A percentile compares a stretch with the other conserved stretches of the same genome.
Evolutionary conservation across 2,329 filamentous ascomycete species (phyloP).

Genomic region (Ophiostoma fasciatum): DNA sequence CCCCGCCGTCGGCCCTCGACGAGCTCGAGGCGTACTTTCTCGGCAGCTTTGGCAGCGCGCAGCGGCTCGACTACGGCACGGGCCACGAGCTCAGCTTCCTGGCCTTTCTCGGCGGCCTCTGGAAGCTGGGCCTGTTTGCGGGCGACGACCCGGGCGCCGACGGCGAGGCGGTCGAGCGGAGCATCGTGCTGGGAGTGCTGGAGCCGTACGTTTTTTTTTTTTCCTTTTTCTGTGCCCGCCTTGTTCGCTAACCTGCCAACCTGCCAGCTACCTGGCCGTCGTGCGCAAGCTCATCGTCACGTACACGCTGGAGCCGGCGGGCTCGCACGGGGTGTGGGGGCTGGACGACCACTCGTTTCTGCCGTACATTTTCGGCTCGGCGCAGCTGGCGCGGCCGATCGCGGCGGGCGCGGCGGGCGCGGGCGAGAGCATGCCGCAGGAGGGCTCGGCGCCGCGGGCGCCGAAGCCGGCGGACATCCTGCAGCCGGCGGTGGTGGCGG

Average conservation of each 20-base stretch:
- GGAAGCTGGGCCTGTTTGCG: slow-evolving; percentile 74
- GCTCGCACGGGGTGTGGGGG: slow-evolving; percentile 95
- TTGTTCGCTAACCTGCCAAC: not conserved
- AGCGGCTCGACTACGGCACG: slow-evolving; percentile 87
- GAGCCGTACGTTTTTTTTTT: slow-evolving; percentile 49
- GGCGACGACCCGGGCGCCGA: slow-evolving; percentile 22
- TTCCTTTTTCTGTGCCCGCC: not conserved
- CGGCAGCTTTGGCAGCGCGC: slow-evolving; percentile 74
- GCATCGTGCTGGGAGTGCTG: slow-evolving; percentile 67
- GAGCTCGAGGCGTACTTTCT: slow-evolving; percentile 71
- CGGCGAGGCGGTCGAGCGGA: slow-evolving; percentile 51
- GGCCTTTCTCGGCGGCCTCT: slow-evolving; percentile 77
- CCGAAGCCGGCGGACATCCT: slow-evolving; percentile 58
- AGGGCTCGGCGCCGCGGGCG: slow-evolving; percentile 60
- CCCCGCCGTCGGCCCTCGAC: slow-evolving; percentile 20
- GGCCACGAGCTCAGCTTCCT: slow-evolving; percentile 92
- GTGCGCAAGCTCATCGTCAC: slow-evolving; percentile 72
- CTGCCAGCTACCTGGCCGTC: slow-evolving; percentile 56
- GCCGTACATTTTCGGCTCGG: slow-evolving; percentile 89
- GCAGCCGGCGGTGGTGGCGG: slow-evolving; percentile 47
- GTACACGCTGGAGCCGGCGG: slow-evolving; percentile 88
- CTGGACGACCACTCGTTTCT: slow-evolving; percentile 94
- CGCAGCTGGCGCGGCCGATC: slow-evolving; percentile 71
- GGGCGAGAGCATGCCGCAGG: slow-evolving; percentile 52
- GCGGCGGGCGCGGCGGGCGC: slow-evolving; percentile 30